Evolutionary conservation across 2,329 filamentous ascomycete genomes (phyloP), one percentile per base, ranked within the genome.

Genomic region (Monosporascus cannonballus): DNA sequence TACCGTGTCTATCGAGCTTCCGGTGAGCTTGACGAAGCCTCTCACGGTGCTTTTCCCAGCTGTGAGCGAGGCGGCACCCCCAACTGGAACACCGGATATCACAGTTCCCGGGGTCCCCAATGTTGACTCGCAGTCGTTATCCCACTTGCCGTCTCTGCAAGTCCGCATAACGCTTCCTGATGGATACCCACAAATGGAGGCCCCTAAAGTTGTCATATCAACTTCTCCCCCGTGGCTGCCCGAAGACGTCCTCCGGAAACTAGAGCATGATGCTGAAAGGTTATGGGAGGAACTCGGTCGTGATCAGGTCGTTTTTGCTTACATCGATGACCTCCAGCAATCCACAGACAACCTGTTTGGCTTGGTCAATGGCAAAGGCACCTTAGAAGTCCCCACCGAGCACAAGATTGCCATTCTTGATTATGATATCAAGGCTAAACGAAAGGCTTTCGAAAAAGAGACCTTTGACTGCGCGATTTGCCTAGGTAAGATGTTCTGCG

Each of bases 381-480:
- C 69, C 18, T 69, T 87, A 34, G 69, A 78, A 56, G 72, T 86
- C 14, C 70, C 76, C 5, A 71, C 77, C 2, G 75, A 78, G 54
- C 76, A 83, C 64, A 88, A 90, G 69, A 81, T 89, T 18, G 79
- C 84, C 5, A 76, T 96, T 15, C 69, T 96, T 44, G 87, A 91
- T 59, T 90, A 89, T 62, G 88, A 96, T 64, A 84, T 83, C 54
- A 85, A 85, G 56, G 84, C 87, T 6, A 87, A 87, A 64, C 81
- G 83, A 51, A 81, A 83, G 22, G 83, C 84, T 0, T 97, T 96
- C 66, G 86, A 94, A 55, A 84, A 83, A 59, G 87, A 86, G 61
- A 96, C 90, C 0, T 96, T 94, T 65, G 84, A 92, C 50, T 97
- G 93, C 59, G 89, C 87, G 2, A 80, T 97, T 47, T 96, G 92